Conservation (phyloP, 768 basidiomycete species). For the Chiua virens region DNA sequence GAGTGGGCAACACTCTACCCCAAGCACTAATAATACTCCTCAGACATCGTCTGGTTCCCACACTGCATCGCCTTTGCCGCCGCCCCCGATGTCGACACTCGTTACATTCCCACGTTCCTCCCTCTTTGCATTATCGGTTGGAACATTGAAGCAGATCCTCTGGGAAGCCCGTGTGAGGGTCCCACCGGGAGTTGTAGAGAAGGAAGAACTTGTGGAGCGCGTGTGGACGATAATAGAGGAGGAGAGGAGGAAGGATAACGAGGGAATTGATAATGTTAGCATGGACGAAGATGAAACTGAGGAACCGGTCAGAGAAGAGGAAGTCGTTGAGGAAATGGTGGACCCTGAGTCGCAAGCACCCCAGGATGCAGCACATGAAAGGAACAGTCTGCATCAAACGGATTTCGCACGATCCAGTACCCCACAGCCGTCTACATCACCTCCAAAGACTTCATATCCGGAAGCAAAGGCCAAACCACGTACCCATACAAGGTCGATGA, state of each 20-base stretch:
- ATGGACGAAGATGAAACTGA: conserved; percentile 32
- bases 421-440: conserved; percentile 16
- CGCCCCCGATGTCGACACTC: conserved; percentile 63
- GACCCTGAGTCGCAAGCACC: conserved; percentile 15
- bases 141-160: conserved; percentile 74
- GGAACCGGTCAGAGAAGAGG: conserved; percentile 20
- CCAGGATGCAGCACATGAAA: not conserved
- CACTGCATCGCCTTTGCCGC: conserved; percentile 34
- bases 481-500: conserved; percentile 17
- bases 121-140: conserved; percentile 63
- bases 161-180: conserved; percentile 77
- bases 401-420: conserved; percentile 4
- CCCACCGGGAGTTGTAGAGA: conserved; percentile 65
- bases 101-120: conserved; percentile 58
- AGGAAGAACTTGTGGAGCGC: conserved; percentile 76
- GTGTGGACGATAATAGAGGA: conserved; percentile 62
- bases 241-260: conserved; percentile 54
- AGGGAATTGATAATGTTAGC: conserved; percentile 29
- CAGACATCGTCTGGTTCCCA: conserved; percentile 24
- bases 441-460: conserved; percentile 26
- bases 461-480: conserved; percentile 39
- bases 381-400: not conserved
- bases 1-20: conserved; percentile 9
- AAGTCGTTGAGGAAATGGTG: conserved; percentile 12
- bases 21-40: conserved; percentile 6